phyloP scores from a whole-genome alignment of 169 alveolate species.

The Babesia gibsoni region DNA sequence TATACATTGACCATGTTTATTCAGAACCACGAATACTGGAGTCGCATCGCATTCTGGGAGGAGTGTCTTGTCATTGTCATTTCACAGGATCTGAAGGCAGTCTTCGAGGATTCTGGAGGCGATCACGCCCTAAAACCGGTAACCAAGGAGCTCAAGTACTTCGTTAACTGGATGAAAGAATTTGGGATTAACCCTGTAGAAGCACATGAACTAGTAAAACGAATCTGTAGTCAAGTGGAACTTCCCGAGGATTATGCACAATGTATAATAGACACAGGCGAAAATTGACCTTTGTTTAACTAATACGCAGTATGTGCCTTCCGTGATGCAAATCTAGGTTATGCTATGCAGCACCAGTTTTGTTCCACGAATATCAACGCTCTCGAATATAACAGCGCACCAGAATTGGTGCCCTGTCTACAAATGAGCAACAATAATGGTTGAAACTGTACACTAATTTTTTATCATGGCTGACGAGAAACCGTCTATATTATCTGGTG shows the following conservation, averaged over 20 bases:
- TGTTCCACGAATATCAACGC: slow-evolving; percentile 40
- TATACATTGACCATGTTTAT: slow-evolving; percentile 2
- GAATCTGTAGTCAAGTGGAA: slow-evolving; percentile 28
- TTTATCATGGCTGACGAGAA: slow-evolving; percentile 23
- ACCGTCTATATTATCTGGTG: slow-evolving; percentile 56
- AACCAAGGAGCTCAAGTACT: slow-evolving; percentile 18
- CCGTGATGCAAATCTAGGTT: slow-evolving; percentile 2
- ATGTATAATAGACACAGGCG: neutral
- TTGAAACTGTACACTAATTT: neutral
- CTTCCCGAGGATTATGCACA: slow-evolving; percentile 36
- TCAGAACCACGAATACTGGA: slow-evolving; percentile 52
- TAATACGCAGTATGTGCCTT: neutral
- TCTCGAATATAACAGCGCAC: slow-evolving; percentile 52
- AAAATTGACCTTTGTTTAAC: neutral
- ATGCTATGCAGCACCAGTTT: neutral
- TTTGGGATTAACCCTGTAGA: slow-evolving; percentile 29
- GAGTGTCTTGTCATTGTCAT: slow-evolving; percentile 52
- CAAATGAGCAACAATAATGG: slow-evolving; percentile 44
- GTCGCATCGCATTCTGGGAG: slow-evolving; percentile 57
- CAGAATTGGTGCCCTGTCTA: slow-evolving; percentile 64
- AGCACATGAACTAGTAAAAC: slow-evolving; percentile 4
- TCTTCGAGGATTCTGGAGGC: slow-evolving; percentile 28
- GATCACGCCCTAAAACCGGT: slow-evolving; percentile 13
- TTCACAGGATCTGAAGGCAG: slow-evolving; percentile 43
- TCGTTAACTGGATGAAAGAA: slow-evolving; percentile 38